Percentiles rank a stretch among this genome's conserved stretches.
These are phyloP conservation scores for Gremmenia infestans DNA, from an alignment of 2,329 filamentous ascomycete genomes.

Conservation along the genomic window DNA sequence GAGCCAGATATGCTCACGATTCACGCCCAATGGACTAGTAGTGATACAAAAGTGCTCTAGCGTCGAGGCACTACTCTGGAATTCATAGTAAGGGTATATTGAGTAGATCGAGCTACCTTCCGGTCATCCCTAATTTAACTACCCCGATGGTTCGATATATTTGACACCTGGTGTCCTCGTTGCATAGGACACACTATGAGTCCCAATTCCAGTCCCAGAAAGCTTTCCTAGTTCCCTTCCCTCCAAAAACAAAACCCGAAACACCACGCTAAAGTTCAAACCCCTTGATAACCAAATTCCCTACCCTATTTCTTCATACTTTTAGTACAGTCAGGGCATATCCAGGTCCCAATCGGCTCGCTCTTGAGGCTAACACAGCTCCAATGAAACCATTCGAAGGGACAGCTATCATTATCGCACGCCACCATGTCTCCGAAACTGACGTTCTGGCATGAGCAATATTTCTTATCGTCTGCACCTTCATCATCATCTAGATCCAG, in stretches of 20 bases:
- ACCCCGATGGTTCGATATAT: not conserved
- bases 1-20: too few relatives aligned
- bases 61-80: too few relatives aligned
- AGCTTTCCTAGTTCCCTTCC: not conserved
- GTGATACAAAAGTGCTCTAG: too few relatives aligned
- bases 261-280: slow-evolving; percentile 5
- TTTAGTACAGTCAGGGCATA: slow-evolving; percentile 57
- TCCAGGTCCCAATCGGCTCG: slow-evolving; percentile 64
- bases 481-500: slow-evolving; percentile 60
- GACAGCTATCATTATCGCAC: slow-evolving; percentile 78
- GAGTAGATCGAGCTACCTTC: too few relatives aligned
- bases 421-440: slow-evolving; percentile 87
- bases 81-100: too few relatives aligned
- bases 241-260: not conserved
- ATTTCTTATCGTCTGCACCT: slow-evolving; percentile 69
- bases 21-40: too few relatives aligned
- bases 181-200: not conserved
- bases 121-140: too few relatives aligned
- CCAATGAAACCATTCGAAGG: slow-evolving; percentile 87
- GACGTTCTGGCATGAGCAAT: slow-evolving; percentile 78
- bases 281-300: not conserved
- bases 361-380: slow-evolving; percentile 64
- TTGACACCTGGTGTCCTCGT: not conserved
- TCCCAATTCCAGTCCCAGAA: not conserved
- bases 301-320: slow-evolving; percentile 25